These are phyloP conservation scores for Aspergillus tamarii DNA, from an alignment of 2,329 filamentous ascomycete species.

Conservation along the genomic window DNA sequence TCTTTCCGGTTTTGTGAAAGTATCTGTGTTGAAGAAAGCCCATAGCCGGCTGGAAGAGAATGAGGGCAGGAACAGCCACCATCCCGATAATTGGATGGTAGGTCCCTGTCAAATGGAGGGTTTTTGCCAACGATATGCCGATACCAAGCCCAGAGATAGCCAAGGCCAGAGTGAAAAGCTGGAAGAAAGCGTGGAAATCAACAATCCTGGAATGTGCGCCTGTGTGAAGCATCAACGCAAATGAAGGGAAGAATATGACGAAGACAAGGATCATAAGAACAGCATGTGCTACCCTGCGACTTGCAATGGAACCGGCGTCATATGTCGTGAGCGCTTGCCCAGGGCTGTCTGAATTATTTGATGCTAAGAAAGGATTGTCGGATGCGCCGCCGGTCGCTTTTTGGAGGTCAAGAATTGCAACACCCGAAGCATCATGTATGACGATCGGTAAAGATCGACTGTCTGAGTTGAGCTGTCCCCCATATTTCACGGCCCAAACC, in stretches of 20 bases:
- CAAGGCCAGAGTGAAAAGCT: slow-evolving; percentile 53
- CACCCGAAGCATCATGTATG: slow-evolving; percentile 30
- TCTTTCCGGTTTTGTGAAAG: slow-evolving; percentile 51
- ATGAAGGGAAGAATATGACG: slow-evolving; percentile 25
- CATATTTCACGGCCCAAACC: slow-evolving; percentile 34
- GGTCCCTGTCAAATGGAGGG: slow-evolving; percentile 39
- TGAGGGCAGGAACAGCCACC: slow-evolving; percentile 52
- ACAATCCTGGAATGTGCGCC: slow-evolving; percentile 8
- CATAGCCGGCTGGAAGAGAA: slow-evolving; percentile 60
- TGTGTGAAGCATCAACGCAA: too few species aligned
- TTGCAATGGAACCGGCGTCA: too few species aligned
- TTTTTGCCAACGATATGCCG: slow-evolving; percentile 53
- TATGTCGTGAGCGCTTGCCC: too few species aligned
- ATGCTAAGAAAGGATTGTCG: slow-evolving; percentile 22
- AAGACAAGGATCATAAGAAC: slow-evolving; percentile 32
- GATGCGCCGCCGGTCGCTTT: slow-evolving; percentile 19
- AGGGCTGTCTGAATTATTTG: too few species aligned
- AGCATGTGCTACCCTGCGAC: slow-evolving; percentile 22
- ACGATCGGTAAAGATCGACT: slow-evolving; percentile 21
- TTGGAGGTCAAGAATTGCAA: slow-evolving; percentile 26
- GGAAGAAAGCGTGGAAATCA: slow-evolving; percentile 29
- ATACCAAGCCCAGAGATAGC: slow-evolving; percentile 55
- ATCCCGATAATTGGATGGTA: slow-evolving; percentile 60
- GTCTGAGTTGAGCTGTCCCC: slow-evolving; percentile 24
- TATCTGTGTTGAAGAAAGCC: slow-evolving; percentile 56